Percentiles rank a stretch among this genome's conserved stretches.
These are phyloP conservation scores for Monosporozyma yasuniensis DNA, from an alignment of 805 yeast species.

Conservation along the genomic window DNA sequence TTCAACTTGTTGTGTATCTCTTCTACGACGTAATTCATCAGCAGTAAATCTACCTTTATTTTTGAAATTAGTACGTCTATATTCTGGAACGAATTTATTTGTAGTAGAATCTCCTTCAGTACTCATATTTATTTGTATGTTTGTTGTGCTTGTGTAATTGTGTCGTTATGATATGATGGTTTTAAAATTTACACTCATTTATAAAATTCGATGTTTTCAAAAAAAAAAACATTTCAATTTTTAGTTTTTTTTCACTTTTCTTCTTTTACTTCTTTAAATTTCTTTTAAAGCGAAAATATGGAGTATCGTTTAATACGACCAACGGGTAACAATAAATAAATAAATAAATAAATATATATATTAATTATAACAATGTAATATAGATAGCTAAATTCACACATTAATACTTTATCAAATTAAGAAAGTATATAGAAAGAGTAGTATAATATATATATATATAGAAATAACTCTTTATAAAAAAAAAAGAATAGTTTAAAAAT, in stretches of 20 bases:
- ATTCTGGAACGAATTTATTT: conserved; percentile 87
- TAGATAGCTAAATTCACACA: not conserved
- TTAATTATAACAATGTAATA: not conserved
- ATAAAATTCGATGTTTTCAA: not conserved
- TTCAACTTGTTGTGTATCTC: conserved; percentile 95
- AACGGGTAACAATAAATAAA: not conserved
- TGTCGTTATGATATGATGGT: too few species aligned
- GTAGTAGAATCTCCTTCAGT: conserved; percentile 47
- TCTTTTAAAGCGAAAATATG: too few species aligned
- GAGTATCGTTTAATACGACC: not conserved
- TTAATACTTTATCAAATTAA: not conserved
- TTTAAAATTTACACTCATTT: too few species aligned
- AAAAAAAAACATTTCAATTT: not conserved
- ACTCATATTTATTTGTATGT: conserved; percentile 43
- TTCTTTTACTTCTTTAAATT: not conserved
- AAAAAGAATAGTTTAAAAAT: not conserved
- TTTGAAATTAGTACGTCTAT: conserved; percentile 92
- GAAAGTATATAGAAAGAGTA: not conserved
- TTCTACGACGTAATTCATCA: conserved; percentile 94
- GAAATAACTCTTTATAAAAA: not conserved
- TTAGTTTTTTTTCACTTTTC: not conserved
- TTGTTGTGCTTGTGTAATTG: not conserved
- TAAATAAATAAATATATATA: not conserved
- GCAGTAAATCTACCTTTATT: conserved; percentile 89
- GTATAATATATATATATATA: not conserved